A percentile compares a stretch with the other conserved stretches of the same genome.
Conservation (phyloP, 2,329 filamentous ascomycete genomes). For the Aspergillus sp. region DNA sequence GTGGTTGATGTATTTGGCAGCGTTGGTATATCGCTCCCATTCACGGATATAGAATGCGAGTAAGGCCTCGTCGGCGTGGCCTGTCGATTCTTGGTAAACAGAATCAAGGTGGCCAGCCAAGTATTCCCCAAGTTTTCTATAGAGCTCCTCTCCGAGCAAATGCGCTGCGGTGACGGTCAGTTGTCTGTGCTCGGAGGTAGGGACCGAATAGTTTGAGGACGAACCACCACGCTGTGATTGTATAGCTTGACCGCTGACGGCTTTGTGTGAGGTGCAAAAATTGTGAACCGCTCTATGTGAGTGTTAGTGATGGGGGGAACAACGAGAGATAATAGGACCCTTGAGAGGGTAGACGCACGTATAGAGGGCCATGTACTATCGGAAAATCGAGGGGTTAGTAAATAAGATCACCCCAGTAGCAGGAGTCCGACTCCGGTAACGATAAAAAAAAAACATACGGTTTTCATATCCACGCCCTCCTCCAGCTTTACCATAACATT, state of each 20-base stretch:
- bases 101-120: slow-evolving; percentile 72
- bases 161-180: slow-evolving; percentile 63
- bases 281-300: slow-evolving; percentile 80
- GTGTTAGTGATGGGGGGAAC: slow-evolving; percentile 12
- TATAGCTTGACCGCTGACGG: slow-evolving; percentile 58
- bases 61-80: slow-evolving; percentile 84
- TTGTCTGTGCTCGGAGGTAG: neutral
- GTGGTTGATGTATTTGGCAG: slow-evolving; percentile 96
- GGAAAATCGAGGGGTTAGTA: slow-evolving; percentile 15
- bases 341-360: slow-evolving; percentile 55
- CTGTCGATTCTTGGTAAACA: slow-evolving; percentile 70
- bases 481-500: slow-evolving; percentile 92
- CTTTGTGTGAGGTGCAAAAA: slow-evolving; percentile 98
- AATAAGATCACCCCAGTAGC: neutral
- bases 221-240: slow-evolving; percentile 70
- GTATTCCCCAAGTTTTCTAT: slow-evolving; percentile 86
- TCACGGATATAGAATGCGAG: slow-evolving; percentile 93
- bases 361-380: slow-evolving; percentile 91
- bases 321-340: neutral
- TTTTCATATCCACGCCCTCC: slow-evolving; percentile 89
- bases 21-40: slow-evolving; percentile 93
- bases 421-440: slow-evolving; percentile 9
- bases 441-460: slow-evolving; percentile 52
- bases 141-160: slow-evolving; percentile 91
- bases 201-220: slow-evolving; percentile 15